Base-by-base conservation (phyloP, 768 basidiomycete species). In the Mrakia frigida region DNA sequence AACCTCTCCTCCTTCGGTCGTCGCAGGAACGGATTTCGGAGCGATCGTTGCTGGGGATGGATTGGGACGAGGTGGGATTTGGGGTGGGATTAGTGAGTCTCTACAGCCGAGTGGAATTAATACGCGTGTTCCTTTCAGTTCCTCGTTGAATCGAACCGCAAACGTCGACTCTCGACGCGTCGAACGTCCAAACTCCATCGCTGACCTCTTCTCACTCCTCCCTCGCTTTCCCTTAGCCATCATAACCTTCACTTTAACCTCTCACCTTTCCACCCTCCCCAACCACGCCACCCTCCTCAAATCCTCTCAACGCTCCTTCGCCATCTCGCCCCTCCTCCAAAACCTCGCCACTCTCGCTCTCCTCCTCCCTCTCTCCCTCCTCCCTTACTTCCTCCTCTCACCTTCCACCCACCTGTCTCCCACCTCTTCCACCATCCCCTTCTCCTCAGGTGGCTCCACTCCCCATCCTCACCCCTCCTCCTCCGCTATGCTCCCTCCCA, bases 1-100 rank as follows among this genome's bases (percentile, higher is more conserved):
- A 3, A 41, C 28, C 7, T n/a, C 60, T 31, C 31, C 63, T 14
- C 28, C 53, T 6, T n/a, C 46, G 9, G 25, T 35, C 5, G 25
- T 50, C 41, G 71, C 46, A 11, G 35, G 67, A 4, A 41, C 16
- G 14, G 39, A 72, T 7, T 77, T 77, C 25, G 76, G 76, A 10
- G 50, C 35, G 2, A 21, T 77, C 53, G 31, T 77, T 18, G 76
- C 71, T n/a, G 73, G 76, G 2, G 53, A 56, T 16, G 73, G 71
- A 23, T 31, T 46, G 2, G 70, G 76, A 4, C 35, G 33, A 39
- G 76, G 76, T 2, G 21, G 46, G 4, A 52, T 70, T 39, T 77
- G 76, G 76, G 76, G 76, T 50, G 76, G 76, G 4, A 73, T 77
- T 25, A 52, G 75, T 75, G 33, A 68, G 74, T 52, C n/a, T n/a